A percentile compares a stretch with the other conserved stretches of the same genome.
phyloP scores from a whole-genome alignment of 345 rosid genomes.

The Physaria fendleri region DNA sequence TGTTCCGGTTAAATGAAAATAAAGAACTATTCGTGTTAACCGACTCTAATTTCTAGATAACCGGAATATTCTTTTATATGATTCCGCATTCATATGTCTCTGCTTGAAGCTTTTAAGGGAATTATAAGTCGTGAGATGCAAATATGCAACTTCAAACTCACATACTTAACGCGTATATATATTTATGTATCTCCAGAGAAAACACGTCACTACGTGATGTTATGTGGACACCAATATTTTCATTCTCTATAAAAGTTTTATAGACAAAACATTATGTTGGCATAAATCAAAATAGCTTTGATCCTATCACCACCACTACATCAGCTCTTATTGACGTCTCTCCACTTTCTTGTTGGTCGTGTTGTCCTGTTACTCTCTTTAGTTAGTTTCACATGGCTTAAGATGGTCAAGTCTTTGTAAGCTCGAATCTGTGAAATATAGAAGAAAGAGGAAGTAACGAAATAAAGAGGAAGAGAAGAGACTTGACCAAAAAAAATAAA shows the following conservation, averaged over 20 bases:
- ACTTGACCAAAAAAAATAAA: too few relatives aligned
- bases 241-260: slow-evolving; percentile 7
- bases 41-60: too few relatives aligned
- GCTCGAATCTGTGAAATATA: too few relatives aligned
- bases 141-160: neutral
- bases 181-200: neutral
- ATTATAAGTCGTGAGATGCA: too few relatives aligned
- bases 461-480: too few relatives aligned
- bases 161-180: neutral
- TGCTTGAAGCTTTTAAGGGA: too few relatives aligned
- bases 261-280: slow-evolving; percentile 14
- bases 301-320: neutral
- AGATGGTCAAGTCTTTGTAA: neutral
- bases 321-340: slow-evolving; percentile 1
- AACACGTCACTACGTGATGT: slow-evolving; percentile 1
- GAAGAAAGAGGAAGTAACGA: too few relatives aligned
- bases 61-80: too few relatives aligned
- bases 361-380: neutral
- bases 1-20: too few relatives aligned
- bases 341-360: neutral
- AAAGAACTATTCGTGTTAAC: too few relatives aligned
- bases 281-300: neutral
- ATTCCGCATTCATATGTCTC: too few relatives aligned
- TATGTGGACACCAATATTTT: slow-evolving; percentile 8
- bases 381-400: neutral